Conservation (phyloP, 805 yeast genomes). For the Clavispora phyllophila region DNA sequence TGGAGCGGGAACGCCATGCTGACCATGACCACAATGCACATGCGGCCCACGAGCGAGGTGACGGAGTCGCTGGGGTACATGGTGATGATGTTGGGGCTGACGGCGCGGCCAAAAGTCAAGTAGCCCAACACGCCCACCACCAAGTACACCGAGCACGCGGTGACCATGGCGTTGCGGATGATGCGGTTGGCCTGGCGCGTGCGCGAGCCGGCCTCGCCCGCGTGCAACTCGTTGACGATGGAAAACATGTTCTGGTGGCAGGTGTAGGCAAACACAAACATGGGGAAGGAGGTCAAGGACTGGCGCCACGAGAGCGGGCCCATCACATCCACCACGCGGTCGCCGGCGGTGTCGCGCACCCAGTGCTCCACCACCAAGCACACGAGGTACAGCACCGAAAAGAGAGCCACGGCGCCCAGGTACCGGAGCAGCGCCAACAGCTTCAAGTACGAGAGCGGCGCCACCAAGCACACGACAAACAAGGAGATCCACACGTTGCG, state of each 20-base stretch:
- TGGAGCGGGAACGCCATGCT: conserved; percentile 72
- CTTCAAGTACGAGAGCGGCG: conserved; percentile 60
- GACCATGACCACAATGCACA: conserved; percentile 66
- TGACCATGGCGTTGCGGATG: conserved; percentile 47
- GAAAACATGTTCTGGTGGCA: conserved; percentile 80
- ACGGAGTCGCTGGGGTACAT: conserved; percentile 55
- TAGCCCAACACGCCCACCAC: conserved; percentile 67
- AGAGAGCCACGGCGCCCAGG: conserved; percentile 64
- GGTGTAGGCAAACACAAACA: conserved; percentile 74
- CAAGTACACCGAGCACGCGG: conserved; percentile 55
- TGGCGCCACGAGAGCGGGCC: conserved; percentile 38
- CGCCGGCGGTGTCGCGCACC: conserved; percentile 13
- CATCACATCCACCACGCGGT: conserved; percentile 19
- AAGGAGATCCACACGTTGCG: conserved; percentile 52
- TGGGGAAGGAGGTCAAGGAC: conserved; percentile 61
- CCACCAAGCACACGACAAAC: conserved; percentile 45
- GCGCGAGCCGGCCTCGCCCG: conserved; percentile 34
- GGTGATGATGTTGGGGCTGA: conserved; percentile 65
- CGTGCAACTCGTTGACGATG: conserved; percentile 60
- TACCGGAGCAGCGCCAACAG: conserved; percentile 66
- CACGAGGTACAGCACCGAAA: conserved; percentile 60
- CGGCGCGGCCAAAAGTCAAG: conserved; percentile 77
- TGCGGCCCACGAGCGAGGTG: conserved; percentile 50
- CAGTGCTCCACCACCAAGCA: conserved; percentile 51
- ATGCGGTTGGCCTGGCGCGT: conserved; percentile 47